Evolutionary conservation across 2,329 filamentous ascomycete genomes (phyloP).

Genomic region (Alternaria triticimaculans): DNA sequence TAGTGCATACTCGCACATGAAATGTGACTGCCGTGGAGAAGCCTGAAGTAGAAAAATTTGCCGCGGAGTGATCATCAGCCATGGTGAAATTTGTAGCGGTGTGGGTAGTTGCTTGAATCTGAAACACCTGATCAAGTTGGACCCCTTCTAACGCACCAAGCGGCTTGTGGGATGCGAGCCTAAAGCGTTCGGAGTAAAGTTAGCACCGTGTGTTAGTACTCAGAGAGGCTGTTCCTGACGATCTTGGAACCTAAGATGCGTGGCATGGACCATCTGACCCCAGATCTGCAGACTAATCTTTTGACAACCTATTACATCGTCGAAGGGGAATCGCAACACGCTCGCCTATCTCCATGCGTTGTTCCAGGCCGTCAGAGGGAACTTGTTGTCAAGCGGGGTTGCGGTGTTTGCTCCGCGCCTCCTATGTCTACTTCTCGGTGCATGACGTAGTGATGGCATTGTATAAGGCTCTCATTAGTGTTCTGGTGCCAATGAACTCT

Average conservation of each 20-base stretch:
- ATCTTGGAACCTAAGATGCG: neutral
- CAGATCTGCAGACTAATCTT: constrained; percentile 3
- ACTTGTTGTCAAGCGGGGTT: neutral
- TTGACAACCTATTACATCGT: constrained; percentile 5
- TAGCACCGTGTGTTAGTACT: neutral
- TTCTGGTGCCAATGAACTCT: neutral
- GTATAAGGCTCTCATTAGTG: neutral
- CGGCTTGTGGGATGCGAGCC: constrained; percentile 12
- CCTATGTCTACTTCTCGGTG: neutral
- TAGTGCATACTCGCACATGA: neutral
- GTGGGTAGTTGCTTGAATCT: neutral
- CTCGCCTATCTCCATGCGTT: neutral
- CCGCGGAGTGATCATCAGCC: neutral
- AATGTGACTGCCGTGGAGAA: neutral
- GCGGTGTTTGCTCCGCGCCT: constrained; percentile 1
- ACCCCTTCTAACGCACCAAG: constrained; percentile 5
- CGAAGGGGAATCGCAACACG: neutral
- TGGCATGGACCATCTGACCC: neutral
- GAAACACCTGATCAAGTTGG: constrained; percentile 16
- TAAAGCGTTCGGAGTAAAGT: constrained; percentile 5
- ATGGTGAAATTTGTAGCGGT: neutral
- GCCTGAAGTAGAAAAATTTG: neutral
- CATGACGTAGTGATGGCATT: constrained; percentile 6
- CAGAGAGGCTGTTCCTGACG: neutral
- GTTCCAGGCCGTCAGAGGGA: neutral